Base-by-base conservation (phyloP, 2,329 filamentous ascomycete species). In the Alternaria brassicicola region DNA sequence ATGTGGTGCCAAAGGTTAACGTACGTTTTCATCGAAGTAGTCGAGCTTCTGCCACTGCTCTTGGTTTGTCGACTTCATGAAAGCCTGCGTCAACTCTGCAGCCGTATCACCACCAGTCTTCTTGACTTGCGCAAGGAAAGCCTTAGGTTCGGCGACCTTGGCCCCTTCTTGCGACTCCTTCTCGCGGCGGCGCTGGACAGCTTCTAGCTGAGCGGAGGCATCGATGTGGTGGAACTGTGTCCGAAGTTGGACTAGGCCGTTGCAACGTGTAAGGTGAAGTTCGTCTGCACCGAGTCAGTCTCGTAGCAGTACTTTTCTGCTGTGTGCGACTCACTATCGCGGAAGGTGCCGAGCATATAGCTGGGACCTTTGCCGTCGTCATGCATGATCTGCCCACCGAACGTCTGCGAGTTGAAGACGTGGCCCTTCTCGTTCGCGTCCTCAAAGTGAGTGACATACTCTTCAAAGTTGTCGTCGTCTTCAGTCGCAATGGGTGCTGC, bases 151-250 rank as follows among this genome's bases (percentile, higher is more conserved):
- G 4, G 80, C 76, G 23, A 76, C 71, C 42, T 67, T 82, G 68
- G 66, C 78, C 70, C 67, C 78, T 61, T 77, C 80, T 49, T 65
- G 77, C 7, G 83, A 82, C 55, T 85, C 82, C 52, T 78, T 76
- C 63, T 76, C 79, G 65, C 72, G 75, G 55, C 72, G 74, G 68
- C 68, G 78, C 64, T 72, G 69, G 45, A 74, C 80, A 70, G 85
- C 85, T 33, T 90, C 87, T 55, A 91, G 84, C 69, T 97, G 92
- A 45, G 89, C 83, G 43, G 88, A 79, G 3, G 95, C 94, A 78
- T 98, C 95, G 66, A 98, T 84, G 79, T 98, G 93, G 78, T 97
- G 92, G 61, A 96, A 90, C 72, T 97, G 92, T 0, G 95, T 93
- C 4, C 93, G 90, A 72, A 99, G 87, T 74, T 96, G 92, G 39